Base-by-base conservation (phyloP, 2,329 filamentous ascomycete genomes). In the Fusarium napiforme region DNA sequence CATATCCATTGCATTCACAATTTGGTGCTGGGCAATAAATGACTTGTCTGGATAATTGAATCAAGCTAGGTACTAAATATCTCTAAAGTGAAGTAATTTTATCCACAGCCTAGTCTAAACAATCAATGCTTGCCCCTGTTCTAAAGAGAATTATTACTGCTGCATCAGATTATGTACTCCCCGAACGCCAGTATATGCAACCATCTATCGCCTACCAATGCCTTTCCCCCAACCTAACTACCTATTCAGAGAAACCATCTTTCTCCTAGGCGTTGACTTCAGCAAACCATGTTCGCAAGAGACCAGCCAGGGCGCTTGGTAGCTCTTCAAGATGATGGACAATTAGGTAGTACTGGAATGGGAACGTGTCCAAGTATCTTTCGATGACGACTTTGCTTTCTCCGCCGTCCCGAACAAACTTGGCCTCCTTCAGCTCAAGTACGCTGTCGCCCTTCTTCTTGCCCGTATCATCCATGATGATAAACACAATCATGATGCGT, bases 401-500 rank as follows among this genome's bases (percentile, higher is more conserved):
- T 82, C 89, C 83, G 75, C 83, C 86, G 78, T 93, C 91, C 67
- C 88, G 89, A 72, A 92, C 89, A 79, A 98, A 98, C 79, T 91
- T 91, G 42, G 95, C 96, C 82, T 95, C 92, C 81, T 95, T 94
- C 77, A 98, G 87, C 80, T 98, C 95, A 78, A 98, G 83, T 69
- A 99, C 97, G 77, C 91, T 93, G 69, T 90, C 87, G 52, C 87
- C 87, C 79, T 81, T 81, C 75, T 81, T 82, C 73, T 80, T 81
- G 37, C 79, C 78, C 26, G 83, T 85, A 76, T 90, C 88, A 84
- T 99, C 96, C 79, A 99, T 94, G 78, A 99, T 93, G 77, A 99
- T 94, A 81, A 99, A 99, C 10, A 99, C 96, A 72, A 98, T 91
- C 94, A 99, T 98, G 80, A 99, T 97, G 21, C 95, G 88, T 83